Evolutionary conservation across 2,329 filamentous ascomycete genomes (phyloP).

Genomic region (Aurifilum marmelostoma): DNA sequence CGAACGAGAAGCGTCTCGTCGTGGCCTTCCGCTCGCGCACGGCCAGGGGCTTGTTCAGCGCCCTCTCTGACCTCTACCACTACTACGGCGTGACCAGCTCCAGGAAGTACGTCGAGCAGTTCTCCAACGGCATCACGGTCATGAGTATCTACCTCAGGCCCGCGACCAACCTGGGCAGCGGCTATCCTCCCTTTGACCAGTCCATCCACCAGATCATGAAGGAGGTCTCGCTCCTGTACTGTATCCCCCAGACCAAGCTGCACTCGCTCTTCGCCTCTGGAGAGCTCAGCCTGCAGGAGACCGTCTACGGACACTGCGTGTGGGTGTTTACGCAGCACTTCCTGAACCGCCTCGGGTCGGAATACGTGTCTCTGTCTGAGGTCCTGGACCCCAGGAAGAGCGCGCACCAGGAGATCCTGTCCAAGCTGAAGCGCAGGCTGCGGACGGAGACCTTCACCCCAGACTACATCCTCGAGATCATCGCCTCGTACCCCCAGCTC

Average conservation of each 20-base stretch:
- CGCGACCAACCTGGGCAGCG: conserved; percentile 58
- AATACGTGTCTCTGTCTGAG: conserved; percentile 85
- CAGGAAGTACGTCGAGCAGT: conserved; percentile 97
- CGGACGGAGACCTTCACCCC: conserved; percentile 97
- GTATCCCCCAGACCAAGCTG: conserved; percentile 96
- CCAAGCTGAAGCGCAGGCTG: conserved; percentile 92
- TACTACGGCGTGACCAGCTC: conserved; percentile 98
- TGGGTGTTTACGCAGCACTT: conserved; percentile 99
- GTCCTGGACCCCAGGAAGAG: conserved; percentile 82
- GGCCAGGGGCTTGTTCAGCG: conserved; percentile 91
- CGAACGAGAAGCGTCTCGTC: conserved; percentile 89
- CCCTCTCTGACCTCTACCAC: conserved; percentile 94
- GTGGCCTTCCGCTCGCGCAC: conserved; percentile 94
- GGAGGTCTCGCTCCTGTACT: conserved; percentile 96
- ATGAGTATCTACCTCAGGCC: conserved; percentile 94
- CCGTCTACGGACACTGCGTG: conserved; percentile 94
- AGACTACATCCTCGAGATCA: conserved; percentile 97
- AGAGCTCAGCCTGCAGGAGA: conserved; percentile 89
- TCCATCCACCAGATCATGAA: conserved; percentile 99
- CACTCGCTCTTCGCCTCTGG: conserved; percentile 86
- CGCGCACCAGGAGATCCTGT: conserved; percentile 81
- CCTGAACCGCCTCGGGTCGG: conserved; percentile 88
- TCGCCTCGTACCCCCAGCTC: conserved; percentile 84
- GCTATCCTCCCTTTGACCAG: conserved; percentile 80
- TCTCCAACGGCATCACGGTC: conserved; percentile 96